Evolutionary conservation across 169 alveolate species (phyloP), one percentile per base, ranked within the genome.

Genomic region (Plasmodium vinckei): DNA sequence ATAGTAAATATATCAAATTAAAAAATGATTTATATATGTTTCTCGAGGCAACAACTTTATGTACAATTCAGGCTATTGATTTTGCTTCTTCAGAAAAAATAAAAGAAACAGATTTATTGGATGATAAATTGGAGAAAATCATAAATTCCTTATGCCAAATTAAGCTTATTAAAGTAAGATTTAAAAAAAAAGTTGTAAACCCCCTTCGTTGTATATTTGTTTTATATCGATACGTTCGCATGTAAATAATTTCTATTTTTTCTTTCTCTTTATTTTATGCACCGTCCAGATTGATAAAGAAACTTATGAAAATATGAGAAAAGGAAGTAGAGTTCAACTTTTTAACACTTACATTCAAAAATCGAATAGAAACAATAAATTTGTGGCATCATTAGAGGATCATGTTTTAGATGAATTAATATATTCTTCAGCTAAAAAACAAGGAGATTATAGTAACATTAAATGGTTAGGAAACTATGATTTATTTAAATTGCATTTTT

Each of bases 11-110:
- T 27, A 51, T 15, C 5, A 65, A 68, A 79, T 56, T 79, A 60
- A 79, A 67, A 59, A 65, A 79, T 59, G 89, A 79, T 19, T 42
- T 79, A n/a, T 42, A 13, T 6, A 79, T 79, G 89, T 54, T 51
- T 70, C 72, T 64, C 9, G 89, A 79, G 54, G 89, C 89, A 25
- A 79, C 84, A 15, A 25, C 89, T 21, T 79, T 79, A 21, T 79
- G 79, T 60, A 54, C 82, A 23, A 23, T 79, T 47, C 89, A 79
- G n/a, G 89, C 89, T 17, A 65, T 79, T 33, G 89, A 79, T 69
- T 65, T 65, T 17, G 77, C 89, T 54, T 56, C 71, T 33, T 57
- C 63, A 23, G 89, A 79, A 23, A 17, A 51, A 51, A 79, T 79
- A 65, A 79, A 70, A 59, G 82, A 69, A 25, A 25, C 19, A n/a